Conservation (phyloP, 306 rosid genomes). For the Gastrolobium bilobum region DNA sequence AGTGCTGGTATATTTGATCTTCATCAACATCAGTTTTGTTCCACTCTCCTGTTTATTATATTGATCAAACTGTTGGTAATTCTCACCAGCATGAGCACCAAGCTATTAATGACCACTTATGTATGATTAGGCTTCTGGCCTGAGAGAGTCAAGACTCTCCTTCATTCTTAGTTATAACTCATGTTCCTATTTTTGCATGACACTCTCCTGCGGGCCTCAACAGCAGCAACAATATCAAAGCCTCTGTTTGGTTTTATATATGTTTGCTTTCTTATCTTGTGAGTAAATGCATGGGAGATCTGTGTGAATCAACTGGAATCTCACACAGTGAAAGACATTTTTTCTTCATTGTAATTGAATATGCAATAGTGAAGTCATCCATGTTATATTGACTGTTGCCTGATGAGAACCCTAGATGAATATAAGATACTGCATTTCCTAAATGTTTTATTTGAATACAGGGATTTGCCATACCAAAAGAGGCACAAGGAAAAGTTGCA, state of each 20-base stretch:
- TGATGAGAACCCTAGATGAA: slow-evolving; percentile 31
- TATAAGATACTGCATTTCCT: slow-evolving; percentile 21
- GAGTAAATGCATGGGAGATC: slow-evolving; percentile 3
- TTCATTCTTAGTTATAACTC: slow-evolving; percentile 5
- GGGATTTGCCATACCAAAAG: slow-evolving; percentile 97
- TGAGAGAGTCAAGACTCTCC: slow-evolving; percentile 24
- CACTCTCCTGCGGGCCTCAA: slow-evolving; percentile 25
- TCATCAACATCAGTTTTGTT: slow-evolving; percentile 15
- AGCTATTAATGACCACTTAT: slow-evolving; percentile 8
- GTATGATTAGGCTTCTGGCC: neutral
- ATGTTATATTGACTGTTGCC: slow-evolving; percentile 31
- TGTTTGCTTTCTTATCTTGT: slow-evolving; percentile 24
- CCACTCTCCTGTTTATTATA: slow-evolving; percentile 34
- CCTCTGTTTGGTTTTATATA: slow-evolving; percentile 21
- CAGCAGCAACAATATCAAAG: slow-evolving; percentile 15
- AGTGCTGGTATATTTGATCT: slow-evolving; percentile 19
- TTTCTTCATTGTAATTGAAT: slow-evolving; percentile 1
- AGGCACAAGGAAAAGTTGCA: slow-evolving; percentile 75
- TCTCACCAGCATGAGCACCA: slow-evolving; percentile 16
- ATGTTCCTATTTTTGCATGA: slow-evolving; percentile 15
- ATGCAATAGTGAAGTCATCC: slow-evolving; percentile 36
- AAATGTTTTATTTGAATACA: slow-evolving; percentile 44
- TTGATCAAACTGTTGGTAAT: slow-evolving; percentile 28
- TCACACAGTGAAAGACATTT: neutral
- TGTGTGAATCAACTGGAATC: neutral